phyloP scores from a whole-genome alignment of 129 eudicot genomes.

The Silybum marianum region DNA sequence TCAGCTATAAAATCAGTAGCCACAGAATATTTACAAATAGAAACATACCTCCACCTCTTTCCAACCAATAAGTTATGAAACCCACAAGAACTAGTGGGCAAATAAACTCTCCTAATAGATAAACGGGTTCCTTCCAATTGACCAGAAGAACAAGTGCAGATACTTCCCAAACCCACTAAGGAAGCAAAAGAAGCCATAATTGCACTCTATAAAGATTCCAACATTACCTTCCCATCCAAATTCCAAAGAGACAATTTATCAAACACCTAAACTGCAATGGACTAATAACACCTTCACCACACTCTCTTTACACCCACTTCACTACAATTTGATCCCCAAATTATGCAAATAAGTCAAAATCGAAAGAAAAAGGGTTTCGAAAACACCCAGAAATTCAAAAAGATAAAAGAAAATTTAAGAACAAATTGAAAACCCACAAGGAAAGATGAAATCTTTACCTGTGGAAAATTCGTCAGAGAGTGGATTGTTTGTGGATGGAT shows the following conservation, averaged over 20 bases:
- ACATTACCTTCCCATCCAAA: constrained; percentile 33
- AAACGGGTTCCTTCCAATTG: constrained; percentile 60
- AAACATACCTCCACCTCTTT: constrained; percentile 75
- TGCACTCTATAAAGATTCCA: constrained; percentile 34
- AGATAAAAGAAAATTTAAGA: neutral
- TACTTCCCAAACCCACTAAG: constrained; percentile 81
- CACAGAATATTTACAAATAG: constrained; percentile 77
- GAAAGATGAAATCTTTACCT: constrained; percentile 38
- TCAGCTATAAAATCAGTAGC: constrained; percentile 75
- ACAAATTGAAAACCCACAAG: constrained; percentile 10
- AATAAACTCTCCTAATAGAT: constrained; percentile 49
- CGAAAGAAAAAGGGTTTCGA: neutral
- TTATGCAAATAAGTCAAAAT: constrained; percentile 20
- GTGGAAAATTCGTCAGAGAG: constrained; percentile 15
- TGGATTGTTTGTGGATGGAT: constrained; percentile 28
- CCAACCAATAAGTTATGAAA: constrained; percentile 51
- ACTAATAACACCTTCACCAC: constrained; percentile 2
- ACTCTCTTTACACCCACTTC: neutral
- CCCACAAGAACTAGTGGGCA: constrained; percentile 51
- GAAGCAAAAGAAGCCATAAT: constrained; percentile 83
- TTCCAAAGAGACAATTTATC: constrained; percentile 25
- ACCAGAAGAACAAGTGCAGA: constrained; percentile 59
- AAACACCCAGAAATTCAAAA: constrained; percentile 8
- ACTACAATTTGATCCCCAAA: constrained; percentile 14
- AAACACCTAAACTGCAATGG: constrained; percentile 40